Evolutionary conservation across 345 rosid genomes (phyloP).

Genomic region (Populus simonii): DNA sequence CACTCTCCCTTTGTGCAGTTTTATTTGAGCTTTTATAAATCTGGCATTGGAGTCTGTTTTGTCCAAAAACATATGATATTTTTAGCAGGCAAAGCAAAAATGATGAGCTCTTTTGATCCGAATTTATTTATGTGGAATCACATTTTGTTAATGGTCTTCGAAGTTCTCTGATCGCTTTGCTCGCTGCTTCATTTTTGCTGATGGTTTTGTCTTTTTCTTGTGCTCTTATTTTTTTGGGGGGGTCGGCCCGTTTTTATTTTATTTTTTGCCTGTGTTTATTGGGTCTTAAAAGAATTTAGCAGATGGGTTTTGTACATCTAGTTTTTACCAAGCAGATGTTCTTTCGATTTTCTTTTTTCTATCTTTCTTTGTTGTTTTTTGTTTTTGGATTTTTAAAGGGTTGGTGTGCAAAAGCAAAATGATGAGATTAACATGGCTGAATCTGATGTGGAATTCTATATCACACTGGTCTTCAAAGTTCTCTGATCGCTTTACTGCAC

Average conservation of each 20-base stretch:
- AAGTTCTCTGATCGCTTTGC: conserved; percentile 46
- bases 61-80: background rate
- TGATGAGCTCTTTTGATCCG: conserved; percentile 30
- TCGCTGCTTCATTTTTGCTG: background rate
- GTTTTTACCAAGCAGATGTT: too few relatives aligned
- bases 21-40: background rate
- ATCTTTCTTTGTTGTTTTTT: too few relatives aligned
- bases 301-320: background rate
- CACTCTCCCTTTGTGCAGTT: background rate
- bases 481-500: background rate
- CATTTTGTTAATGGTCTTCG: conserved; percentile 27
- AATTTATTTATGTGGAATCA: conserved; percentile 33
- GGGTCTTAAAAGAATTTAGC: background rate
- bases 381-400: background rate
- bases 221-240: background rate
- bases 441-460: background rate
- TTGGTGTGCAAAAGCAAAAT: background rate
- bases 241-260: background rate
- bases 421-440: background rate
- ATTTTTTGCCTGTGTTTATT: background rate
- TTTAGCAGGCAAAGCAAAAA: conserved; percentile 20
- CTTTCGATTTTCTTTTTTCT: too few relatives aligned
- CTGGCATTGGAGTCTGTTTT: conserved; percentile 6
- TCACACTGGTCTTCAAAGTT: background rate
- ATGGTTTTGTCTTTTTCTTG: background rate